Conservation (phyloP, 306 rosid species). For the Quercus suber region DNA sequence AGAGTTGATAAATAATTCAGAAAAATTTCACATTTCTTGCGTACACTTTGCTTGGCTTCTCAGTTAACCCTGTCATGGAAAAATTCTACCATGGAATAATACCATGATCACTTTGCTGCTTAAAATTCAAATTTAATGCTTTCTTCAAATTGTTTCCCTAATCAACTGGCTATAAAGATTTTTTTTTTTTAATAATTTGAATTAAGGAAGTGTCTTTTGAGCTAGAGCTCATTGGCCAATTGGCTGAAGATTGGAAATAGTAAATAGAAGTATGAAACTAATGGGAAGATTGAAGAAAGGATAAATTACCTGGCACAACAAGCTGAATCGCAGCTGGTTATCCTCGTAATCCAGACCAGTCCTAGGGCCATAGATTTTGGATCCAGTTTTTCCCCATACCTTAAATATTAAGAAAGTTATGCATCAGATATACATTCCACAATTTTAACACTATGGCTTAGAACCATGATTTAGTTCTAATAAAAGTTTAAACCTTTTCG, state of each 20-base stretch:
- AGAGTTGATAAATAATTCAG: not conserved
- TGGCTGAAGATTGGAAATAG: not conserved
- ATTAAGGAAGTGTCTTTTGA: too few species aligned
- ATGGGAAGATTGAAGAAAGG: not conserved
- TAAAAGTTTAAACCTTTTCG: constrained; percentile 48
- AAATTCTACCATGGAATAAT: not conserved
- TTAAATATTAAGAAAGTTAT: constrained; percentile 21
- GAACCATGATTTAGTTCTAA: not conserved
- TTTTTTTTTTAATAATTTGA: too few species aligned
- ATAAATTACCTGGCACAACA: constrained; percentile 60
- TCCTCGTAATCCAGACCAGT: constrained; percentile 68
- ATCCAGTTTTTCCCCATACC: constrained; percentile 79
- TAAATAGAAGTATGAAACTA: not conserved
- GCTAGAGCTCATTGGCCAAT: too few species aligned
- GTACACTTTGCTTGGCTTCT: not conserved
- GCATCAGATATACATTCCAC: not conserved
- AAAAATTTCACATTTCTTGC: not conserved
- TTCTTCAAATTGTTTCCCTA: not conserved
- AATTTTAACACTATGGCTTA: not conserved
- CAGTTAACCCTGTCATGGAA: not conserved
- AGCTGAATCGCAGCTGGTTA: constrained; percentile 69
- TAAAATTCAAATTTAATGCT: not conserved
- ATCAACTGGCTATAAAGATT: not conserved
- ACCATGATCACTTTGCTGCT: not conserved
- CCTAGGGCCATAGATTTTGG: constrained; percentile 65